A percentile compares a stretch with the other conserved stretches of the same genome.
These are phyloP conservation scores for Psilocybe cubensis DNA, from an alignment of 768 basidiomycete genomes.

Conservation along the genomic window DNA sequence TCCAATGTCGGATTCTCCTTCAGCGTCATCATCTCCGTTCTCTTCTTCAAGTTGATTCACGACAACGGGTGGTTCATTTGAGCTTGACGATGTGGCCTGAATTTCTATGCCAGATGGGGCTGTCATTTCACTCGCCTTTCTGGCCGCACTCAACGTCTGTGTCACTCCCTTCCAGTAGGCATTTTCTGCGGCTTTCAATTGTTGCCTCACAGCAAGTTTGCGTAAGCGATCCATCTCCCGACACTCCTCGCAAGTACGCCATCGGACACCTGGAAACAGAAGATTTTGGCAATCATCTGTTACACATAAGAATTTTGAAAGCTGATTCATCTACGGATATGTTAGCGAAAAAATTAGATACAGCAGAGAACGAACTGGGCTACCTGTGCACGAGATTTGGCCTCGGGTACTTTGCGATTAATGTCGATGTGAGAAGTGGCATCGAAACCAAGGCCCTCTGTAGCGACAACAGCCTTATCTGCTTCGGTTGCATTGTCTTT, in stretches of 20 bases:
- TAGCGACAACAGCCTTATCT: neutral
- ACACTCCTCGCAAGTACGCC: conserved; percentile 54
- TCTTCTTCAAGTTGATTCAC: neutral
- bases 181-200: conserved; percentile 5
- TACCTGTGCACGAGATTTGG: neutral
- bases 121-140: neutral
- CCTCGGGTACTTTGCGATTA: neutral
- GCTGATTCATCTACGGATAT: conserved; percentile 13
- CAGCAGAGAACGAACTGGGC: too few species aligned
- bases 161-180: conserved; percentile 9
- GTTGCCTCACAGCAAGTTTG: conserved; percentile 20
- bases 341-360: neutral
- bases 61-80: neutral
- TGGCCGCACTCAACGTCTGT: conserved; percentile 5
- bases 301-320: conserved; percentile 33
- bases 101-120: neutral
- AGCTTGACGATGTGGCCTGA: neutral
- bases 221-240: conserved; percentile 36
- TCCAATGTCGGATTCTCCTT: conserved; percentile 6
- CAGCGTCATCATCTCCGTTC: conserved; percentile 10
- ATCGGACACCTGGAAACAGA: conserved; percentile 42
- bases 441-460: neutral
- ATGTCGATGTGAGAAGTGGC: neutral
- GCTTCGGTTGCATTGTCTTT: neutral
- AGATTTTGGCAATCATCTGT: conserved; percentile 47